A percentile compares a stretch with the other conserved stretches of the same genome.
These are phyloP conservation scores for Ophiobolus disseminans DNA, from an alignment of 2,329 filamentous ascomycete species.

Conservation along the genomic window DNA sequence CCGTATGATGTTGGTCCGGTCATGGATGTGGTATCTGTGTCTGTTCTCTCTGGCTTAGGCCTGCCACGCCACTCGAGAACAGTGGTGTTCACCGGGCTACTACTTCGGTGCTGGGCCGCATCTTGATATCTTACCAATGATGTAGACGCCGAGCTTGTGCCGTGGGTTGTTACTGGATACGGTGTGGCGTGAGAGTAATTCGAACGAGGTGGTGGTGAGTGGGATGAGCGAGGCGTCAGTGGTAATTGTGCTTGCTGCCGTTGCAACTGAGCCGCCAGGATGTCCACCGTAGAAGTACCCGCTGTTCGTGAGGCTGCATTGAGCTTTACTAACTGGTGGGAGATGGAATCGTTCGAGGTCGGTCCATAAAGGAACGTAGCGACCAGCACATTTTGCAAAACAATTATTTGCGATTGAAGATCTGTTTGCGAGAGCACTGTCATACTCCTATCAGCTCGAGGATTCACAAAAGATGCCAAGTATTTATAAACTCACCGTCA, in stretches of 20 bases:
- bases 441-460: not conserved
- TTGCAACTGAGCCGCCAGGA: conserved; percentile 33
- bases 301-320: conserved; percentile 40
- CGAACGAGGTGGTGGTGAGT: conserved; percentile 16
- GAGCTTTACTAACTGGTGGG: conserved; percentile 40
- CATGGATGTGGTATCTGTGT: conserved; percentile 34
- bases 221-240: conserved; percentile 21
- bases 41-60: conserved; percentile 22
- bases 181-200: conserved; percentile 13
- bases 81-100: conserved; percentile 36
- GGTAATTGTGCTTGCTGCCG: conserved; percentile 29
- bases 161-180: conserved; percentile 19
- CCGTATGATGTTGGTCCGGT: conserved; percentile 31
- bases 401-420: conserved; percentile 46
- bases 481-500: conserved; percentile 33
- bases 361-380: conserved; percentile 46
- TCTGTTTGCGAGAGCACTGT: conserved; percentile 41
- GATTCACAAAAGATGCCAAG: not conserved
- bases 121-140: conserved; percentile 32
- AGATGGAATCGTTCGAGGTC: conserved; percentile 40
- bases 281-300: conserved; percentile 36
- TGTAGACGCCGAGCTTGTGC: conserved; percentile 28
- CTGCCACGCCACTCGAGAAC: conserved; percentile 26
- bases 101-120: conserved; percentile 15
- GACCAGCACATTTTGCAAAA: conserved; percentile 40